These are phyloP conservation scores for Kodamaea hsintzibuensis DNA, from an alignment of 805 yeast genomes.

Conservation along the genomic window DNA sequence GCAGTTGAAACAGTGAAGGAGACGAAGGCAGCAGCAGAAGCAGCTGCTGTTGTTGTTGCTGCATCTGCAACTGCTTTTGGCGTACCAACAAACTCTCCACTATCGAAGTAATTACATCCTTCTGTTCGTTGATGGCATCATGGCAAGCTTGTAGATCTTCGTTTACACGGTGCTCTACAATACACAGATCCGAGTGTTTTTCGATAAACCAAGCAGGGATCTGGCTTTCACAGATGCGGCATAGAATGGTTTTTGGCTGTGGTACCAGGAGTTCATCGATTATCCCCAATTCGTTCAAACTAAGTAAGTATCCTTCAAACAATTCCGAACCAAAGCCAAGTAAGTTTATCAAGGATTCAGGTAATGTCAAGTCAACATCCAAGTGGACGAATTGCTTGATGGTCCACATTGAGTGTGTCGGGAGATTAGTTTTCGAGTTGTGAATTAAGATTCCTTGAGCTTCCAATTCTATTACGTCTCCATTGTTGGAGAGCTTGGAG, in stretches of 20 bases:
- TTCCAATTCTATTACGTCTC: constrained; percentile 70
- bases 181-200: constrained; percentile 83
- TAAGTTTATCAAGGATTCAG: constrained; percentile 65
- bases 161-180: constrained; percentile 79
- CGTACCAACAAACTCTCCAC: constrained; percentile 38
- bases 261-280: constrained; percentile 68
- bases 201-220: constrained; percentile 98
- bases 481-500: constrained; percentile 51
- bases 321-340: constrained; percentile 90
- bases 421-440: constrained; percentile 54
- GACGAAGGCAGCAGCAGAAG: constrained; percentile 10
- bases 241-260: constrained; percentile 76
- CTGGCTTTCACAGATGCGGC: constrained; percentile 87
- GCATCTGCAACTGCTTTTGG: constrained; percentile 17
- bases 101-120: constrained; percentile 47
- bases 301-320: constrained; percentile 69
- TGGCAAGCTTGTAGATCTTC: constrained; percentile 75
- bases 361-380: constrained; percentile 66
- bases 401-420: constrained; percentile 91
- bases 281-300: constrained; percentile 62
- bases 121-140: constrained; percentile 75
- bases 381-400: constrained; percentile 73
- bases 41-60: constrained; percentile 23
- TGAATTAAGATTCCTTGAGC: constrained; percentile 91
- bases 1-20: constrained; percentile 25